Percentiles rank a stretch among this genome's conserved stretches.
These are phyloP conservation scores for Arabis hirsuta DNA, from an alignment of 345 rosid genomes.

Conservation along the genomic window DNA sequence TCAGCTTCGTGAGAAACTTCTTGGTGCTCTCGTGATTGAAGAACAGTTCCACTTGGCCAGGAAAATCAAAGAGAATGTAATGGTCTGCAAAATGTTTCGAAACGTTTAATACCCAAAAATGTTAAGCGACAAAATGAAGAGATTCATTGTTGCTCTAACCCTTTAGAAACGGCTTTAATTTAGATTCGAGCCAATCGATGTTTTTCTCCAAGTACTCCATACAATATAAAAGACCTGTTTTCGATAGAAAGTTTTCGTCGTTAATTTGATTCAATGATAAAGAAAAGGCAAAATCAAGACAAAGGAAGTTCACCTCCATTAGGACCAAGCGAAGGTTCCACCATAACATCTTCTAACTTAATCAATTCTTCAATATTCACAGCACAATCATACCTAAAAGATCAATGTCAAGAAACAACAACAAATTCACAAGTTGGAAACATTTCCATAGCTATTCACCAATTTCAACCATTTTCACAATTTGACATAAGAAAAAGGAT, in stretches of 20 bases:
- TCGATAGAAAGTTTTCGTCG: not conserved
- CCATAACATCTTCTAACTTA: conserved; percentile 81
- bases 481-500: conserved; percentile 49
- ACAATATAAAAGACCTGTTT: conserved; percentile 78
- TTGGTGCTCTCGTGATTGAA: conserved; percentile 82
- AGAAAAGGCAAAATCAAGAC: conserved; percentile 3
- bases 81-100: conserved; percentile 67
- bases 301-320: conserved; percentile 66
- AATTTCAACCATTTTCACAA: not conserved
- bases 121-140: not conserved
- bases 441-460: not conserved
- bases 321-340: conserved; percentile 87
- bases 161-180: conserved; percentile 79
- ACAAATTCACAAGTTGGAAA: not conserved
- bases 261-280: not conserved
- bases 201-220: conserved; percentile 92
- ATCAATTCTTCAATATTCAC: conserved; percentile 83
- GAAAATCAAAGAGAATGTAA: conserved; percentile 94
- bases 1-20: conserved; percentile 71
- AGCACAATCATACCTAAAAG: conserved; percentile 76
- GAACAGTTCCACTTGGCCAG: conserved; percentile 95
- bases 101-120: not conserved
- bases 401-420: conserved; percentile 55
- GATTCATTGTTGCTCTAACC: conserved; percentile 44
- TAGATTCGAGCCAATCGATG: conserved; percentile 87